phyloP scores from a whole-genome alignment of 2,329 filamentous ascomycete genomes.

The Pseudogymnoascus sp. region DNA sequence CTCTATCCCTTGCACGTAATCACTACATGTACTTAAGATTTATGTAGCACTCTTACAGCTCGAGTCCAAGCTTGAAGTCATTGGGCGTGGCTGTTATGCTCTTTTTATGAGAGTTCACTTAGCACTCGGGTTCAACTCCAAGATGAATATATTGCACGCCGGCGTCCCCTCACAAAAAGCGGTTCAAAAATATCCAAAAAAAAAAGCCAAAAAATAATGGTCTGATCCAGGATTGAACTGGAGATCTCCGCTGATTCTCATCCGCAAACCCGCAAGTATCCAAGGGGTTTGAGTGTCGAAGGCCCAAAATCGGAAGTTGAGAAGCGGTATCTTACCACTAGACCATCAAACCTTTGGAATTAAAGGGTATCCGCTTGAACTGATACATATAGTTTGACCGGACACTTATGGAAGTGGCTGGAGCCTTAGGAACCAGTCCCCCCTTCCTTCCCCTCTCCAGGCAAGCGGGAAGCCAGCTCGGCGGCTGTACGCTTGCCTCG shows the following conservation, averaged over 20 bases:
- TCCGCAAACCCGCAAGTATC: neutral
- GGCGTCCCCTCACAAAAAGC: neutral
- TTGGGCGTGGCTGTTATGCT: neutral
- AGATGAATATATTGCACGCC: neutral
- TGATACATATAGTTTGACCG: neutral
- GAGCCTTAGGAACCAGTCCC: neutral
- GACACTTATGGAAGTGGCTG: neutral
- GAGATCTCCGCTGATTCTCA: neutral
- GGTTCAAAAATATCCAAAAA: neutral
- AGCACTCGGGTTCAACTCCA: neutral
- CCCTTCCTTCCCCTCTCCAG: neutral
- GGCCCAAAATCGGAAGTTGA: constrained; percentile 7
- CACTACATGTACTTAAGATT: neutral
- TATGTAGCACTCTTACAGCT: neutral
- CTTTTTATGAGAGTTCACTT: neutral
- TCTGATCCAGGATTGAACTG: neutral
- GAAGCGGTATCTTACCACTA: neutral
- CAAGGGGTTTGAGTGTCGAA: neutral
- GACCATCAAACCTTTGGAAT: neutral
- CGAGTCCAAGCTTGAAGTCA: neutral
- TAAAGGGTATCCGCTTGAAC: neutral
- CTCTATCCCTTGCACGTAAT: neutral
- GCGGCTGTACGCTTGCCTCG: neutral
- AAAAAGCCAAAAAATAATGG: neutral
- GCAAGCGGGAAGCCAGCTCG: neutral